Conservation (phyloP, 2,329 filamentous ascomycete species). For the Scedosporium dehoogii region DNA sequence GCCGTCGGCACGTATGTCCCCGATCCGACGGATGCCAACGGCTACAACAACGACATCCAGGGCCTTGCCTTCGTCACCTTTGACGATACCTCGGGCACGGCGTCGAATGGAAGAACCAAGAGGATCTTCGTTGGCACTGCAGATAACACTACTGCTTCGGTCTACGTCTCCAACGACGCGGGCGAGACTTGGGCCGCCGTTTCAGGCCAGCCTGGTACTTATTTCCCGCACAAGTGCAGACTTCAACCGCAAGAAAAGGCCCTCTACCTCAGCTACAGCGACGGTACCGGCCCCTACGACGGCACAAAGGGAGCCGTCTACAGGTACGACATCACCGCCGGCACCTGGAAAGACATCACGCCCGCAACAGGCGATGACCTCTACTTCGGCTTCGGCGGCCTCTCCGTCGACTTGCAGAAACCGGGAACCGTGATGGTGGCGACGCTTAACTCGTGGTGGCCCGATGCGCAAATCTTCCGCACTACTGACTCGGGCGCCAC, state of each 20-base stretch:
- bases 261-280: conserved; percentile 44
- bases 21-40: conserved; percentile 32
- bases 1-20: conserved; percentile 38
- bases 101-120: conserved; percentile 31
- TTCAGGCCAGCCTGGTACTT: conserved; percentile 37
- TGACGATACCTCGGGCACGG: conserved; percentile 36
- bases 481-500: conserved; percentile 44
- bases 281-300: conserved; percentile 48
- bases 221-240: conserved; percentile 43
- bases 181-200: conserved; percentile 42
- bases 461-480: conserved; percentile 45
- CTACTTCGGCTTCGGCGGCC: conserved; percentile 45
- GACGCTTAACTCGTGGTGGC: conserved; percentile 48
- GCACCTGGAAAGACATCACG: conserved; percentile 46
- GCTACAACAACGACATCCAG: conserved; percentile 33
- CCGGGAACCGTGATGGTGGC: conserved; percentile 48
- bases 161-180: conserved; percentile 44
- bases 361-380: conserved; percentile 36
- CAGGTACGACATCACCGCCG: conserved; percentile 38
- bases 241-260: conserved; percentile 40
- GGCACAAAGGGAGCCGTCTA: conserved; percentile 42
- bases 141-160: conserved; percentile 39
- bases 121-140: conserved; percentile 47
- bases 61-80: conserved; percentile 45
- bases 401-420: conserved; percentile 41